phyloP scores from a whole-genome alignment of 306 rosid species.

The Coriaria nepalensis region DNA sequence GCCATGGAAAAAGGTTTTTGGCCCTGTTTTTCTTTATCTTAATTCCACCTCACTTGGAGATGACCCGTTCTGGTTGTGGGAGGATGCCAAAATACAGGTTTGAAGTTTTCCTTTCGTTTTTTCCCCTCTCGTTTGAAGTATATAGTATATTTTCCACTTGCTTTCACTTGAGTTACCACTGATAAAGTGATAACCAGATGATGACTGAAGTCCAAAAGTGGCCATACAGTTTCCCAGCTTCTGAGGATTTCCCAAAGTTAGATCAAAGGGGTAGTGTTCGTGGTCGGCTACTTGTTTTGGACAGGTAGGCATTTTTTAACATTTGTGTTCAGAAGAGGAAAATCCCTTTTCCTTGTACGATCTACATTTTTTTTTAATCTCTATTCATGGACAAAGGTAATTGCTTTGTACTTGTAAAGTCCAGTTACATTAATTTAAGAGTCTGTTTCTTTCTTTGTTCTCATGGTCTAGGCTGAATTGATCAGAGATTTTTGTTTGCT shows the following conservation, averaged over 20 bases:
- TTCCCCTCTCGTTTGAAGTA: too few species aligned
- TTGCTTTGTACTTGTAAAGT: too few species aligned
- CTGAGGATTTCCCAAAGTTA: constrained; percentile 29
- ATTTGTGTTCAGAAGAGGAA: too few species aligned
- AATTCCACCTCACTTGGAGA: constrained; percentile 20
- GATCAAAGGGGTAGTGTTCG: constrained; percentile 27
- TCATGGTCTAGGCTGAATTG: too few species aligned
- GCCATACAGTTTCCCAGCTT: constrained; percentile 44
- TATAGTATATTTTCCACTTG: too few species aligned
- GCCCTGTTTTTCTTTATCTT: constrained; percentile 37
- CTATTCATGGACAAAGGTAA: too few species aligned
- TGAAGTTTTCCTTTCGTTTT: neutral
- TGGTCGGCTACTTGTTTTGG: constrained; percentile 38
- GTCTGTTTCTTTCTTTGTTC: too few species aligned
- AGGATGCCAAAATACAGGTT: constrained; percentile 43
- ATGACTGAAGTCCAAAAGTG: constrained; percentile 34
- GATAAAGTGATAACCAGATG: constrained; percentile 34
- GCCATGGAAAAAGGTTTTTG: constrained; percentile 46
- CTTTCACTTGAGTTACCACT: constrained; percentile 16
- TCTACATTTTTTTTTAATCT: too few species aligned
- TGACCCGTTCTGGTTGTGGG: constrained; percentile 37
- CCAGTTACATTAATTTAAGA: too few species aligned
- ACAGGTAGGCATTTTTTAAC: constrained; percentile 47
- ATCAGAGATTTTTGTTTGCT: too few species aligned
- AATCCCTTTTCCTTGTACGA: too few species aligned